phyloP scores from a whole-genome alignment of 2,329 filamentous ascomycete species.

The Hansfordia pulvinata region DNA sequence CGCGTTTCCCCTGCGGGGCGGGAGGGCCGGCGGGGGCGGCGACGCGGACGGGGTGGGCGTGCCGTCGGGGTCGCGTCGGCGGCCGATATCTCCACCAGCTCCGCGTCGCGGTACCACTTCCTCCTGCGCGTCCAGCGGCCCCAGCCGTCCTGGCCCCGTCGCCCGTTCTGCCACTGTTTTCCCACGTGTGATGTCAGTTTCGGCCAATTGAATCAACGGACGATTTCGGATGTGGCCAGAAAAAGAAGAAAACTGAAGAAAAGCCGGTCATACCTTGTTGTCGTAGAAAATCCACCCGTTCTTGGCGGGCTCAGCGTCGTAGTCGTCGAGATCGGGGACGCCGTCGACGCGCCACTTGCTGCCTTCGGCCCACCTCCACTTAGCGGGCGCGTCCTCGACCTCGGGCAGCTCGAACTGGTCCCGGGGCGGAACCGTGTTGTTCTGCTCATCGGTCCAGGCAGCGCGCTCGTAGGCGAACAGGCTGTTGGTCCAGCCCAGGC shows the following conservation, averaged over 20 bases:
- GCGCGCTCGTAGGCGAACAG: slow-evolving; percentile 82
- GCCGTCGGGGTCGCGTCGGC: slow-evolving; percentile 23
- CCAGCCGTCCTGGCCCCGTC: slow-evolving; percentile 80
- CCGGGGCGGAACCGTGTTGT: slow-evolving; percentile 64
- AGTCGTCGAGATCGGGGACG: slow-evolving; percentile 39
- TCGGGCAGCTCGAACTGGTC: slow-evolving; percentile 53
- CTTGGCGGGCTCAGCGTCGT: slow-evolving; percentile 45
- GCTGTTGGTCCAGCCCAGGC: slow-evolving; percentile 86
- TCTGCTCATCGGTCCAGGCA: slow-evolving; percentile 92
- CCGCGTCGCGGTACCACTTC: slow-evolving; percentile 95
- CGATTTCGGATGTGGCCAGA: slow-evolving; percentile 1
- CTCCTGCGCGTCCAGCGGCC: slow-evolving; percentile 81
- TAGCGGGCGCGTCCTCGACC: slow-evolving; percentile 43
- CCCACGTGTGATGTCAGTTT: slow-evolving; percentile 3
- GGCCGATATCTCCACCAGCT: slow-evolving; percentile 63
- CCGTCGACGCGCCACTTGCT: slow-evolving; percentile 83
- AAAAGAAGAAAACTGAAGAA: background rate
- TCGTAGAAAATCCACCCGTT: slow-evolving; percentile 97
- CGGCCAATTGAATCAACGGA: background rate
- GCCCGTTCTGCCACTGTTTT: slow-evolving; percentile 72
- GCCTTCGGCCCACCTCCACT: slow-evolving; percentile 70
- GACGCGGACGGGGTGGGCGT: slow-evolving; percentile 18
- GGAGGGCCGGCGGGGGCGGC: slow-evolving; percentile 12
- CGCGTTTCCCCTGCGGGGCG: slow-evolving; percentile 12
- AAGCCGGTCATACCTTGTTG: slow-evolving; percentile 77